Conservation (phyloP, 163 green algal genomes). For the Chloromonas sp. region DNA sequence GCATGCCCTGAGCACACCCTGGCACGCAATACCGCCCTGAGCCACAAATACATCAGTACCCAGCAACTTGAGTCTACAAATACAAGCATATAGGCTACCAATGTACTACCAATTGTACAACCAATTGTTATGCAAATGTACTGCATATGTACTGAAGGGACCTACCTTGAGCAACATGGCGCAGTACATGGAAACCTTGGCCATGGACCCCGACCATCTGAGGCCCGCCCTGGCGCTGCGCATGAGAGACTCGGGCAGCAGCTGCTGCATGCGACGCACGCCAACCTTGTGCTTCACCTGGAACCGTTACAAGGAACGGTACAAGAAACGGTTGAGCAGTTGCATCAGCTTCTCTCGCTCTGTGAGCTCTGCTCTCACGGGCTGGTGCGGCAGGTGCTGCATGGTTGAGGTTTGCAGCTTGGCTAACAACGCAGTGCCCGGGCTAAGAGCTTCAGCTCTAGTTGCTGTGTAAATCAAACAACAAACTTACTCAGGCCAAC, state of each 20-base stretch:
- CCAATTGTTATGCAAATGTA: too few species aligned
- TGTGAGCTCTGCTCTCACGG: not conserved
- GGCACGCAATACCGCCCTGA: too few species aligned
- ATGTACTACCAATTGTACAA: not conserved
- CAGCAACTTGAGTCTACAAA: not conserved
- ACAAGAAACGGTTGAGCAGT: not conserved
- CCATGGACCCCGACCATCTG: not conserved
- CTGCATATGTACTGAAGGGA: not conserved
- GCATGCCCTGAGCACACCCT: too few species aligned
- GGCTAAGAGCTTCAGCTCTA: not conserved
- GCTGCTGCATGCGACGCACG: not conserved
- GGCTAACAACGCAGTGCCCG: too few species aligned
- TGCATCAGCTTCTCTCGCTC: not conserved
- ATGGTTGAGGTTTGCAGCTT: not conserved
- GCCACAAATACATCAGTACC: not conserved
- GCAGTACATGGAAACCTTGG: not conserved
- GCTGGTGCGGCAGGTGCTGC: not conserved
- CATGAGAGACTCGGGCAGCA: not conserved
- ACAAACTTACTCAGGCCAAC: too few species aligned
- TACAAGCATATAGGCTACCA: not conserved
- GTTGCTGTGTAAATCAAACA: too few species aligned
- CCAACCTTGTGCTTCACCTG: not conserved
- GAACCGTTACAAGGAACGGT: not conserved
- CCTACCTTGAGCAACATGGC: constrained; percentile 1
- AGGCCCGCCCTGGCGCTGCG: not conserved